Conservation (phyloP, 768 basidiomycete species). For the Rossbeevera mucosa region DNA sequence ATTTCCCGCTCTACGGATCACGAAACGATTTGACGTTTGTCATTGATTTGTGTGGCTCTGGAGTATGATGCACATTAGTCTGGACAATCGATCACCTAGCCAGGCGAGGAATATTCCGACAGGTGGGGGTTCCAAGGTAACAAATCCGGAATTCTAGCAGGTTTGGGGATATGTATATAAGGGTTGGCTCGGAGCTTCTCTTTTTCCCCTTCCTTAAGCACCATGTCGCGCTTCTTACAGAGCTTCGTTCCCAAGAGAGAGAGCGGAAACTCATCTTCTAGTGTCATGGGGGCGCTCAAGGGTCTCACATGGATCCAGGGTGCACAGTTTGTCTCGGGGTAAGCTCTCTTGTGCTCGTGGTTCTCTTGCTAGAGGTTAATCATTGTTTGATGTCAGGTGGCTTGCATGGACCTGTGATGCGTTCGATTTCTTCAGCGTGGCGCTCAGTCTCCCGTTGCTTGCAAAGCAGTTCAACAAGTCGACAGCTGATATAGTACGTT, state of each 20-base stretch:
- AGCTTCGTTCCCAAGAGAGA: conserved; percentile 51
- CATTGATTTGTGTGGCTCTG: not conserved
- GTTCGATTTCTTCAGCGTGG: conserved; percentile 81
- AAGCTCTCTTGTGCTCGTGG: not conserved
- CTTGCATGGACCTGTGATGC: conserved; percentile 88
- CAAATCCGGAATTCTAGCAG: not conserved
- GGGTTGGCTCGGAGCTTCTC: not conserved
- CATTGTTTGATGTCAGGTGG: conserved; percentile 43
- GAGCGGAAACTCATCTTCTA: conserved; percentile 29
- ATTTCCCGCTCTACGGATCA: not conserved
- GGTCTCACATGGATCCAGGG: conserved; percentile 51
- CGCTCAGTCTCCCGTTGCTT: conserved; percentile 50
- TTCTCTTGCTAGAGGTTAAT: conserved; percentile 1
- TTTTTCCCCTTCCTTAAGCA: not conserved
- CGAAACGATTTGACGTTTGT: not conserved
- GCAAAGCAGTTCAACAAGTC: conserved; percentile 44
- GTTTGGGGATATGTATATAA: conserved; percentile 13
- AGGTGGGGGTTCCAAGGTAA: not conserved
- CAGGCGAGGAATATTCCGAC: not conserved
- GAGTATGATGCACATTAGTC: not conserved
- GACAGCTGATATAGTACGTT: conserved; percentile 42
- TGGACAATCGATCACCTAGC: not conserved
- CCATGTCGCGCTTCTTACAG: conserved; percentile 35
- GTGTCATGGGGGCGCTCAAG: conserved; percentile 41
- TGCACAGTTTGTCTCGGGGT: conserved; percentile 59